phyloP scores from a whole-genome alignment of 805 yeast genomes.

The Candida ulmi region DNA sequence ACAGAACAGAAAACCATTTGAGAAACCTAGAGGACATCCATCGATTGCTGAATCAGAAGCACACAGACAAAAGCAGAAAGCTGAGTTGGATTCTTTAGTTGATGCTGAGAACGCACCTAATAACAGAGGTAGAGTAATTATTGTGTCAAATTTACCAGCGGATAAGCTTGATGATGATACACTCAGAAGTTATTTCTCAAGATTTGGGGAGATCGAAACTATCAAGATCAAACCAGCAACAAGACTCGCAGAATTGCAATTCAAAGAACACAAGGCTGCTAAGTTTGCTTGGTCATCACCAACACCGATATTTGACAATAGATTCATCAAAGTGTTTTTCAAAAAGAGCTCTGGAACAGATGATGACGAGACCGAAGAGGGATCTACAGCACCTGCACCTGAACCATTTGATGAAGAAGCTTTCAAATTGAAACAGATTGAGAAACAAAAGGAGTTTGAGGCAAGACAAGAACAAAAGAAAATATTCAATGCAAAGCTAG shows the following conservation, averaged over 20 bases:
- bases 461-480: conserved; percentile 29
- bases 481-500: conserved; percentile 27
- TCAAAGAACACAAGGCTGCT: conserved; percentile 31
- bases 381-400: background rate
- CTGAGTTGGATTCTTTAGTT: conserved; percentile 4
- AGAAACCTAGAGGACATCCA: background rate
- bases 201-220: conserved; percentile 32
- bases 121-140: conserved; percentile 17
- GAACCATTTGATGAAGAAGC: conserved; percentile 30
- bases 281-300: conserved; percentile 38
- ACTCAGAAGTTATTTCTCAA: conserved; percentile 31
- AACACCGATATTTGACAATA: conserved; percentile 39
- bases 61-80: conserved; percentile 6
- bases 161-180: conserved; percentile 32
- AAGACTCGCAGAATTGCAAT: conserved; percentile 35
- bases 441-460: conserved; percentile 36
- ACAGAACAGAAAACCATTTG: no score
- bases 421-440: conserved; percentile 30
- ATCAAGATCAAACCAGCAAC: conserved; percentile 24
- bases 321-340: conserved; percentile 44
- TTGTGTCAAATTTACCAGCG: conserved; percentile 38
- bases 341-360: conserved; percentile 8
- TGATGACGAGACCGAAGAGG: background rate
- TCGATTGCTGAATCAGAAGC: background rate
- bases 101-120: background rate